Conservation (phyloP, 2,329 filamentous ascomycete genomes). For the Penicillium sclerotigenum region DNA sequence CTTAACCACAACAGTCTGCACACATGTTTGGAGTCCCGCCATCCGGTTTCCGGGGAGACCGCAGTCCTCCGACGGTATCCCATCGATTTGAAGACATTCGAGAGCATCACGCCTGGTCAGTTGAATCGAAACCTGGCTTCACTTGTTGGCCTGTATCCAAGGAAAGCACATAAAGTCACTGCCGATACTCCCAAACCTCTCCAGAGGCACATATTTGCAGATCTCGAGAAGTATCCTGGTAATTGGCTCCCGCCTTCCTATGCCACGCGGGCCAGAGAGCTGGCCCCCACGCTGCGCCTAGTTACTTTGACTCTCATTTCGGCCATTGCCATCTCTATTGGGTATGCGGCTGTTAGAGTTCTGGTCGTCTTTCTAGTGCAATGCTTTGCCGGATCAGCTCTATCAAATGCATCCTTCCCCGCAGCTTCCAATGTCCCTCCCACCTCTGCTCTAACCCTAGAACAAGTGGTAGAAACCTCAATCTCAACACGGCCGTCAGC, state of each 20-base stretch:
- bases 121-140: conserved; percentile 49
- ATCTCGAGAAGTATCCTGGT: conserved; percentile 26
- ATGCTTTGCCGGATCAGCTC: conserved; percentile 22
- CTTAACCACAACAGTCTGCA: conserved; percentile 44
- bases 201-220: conserved; percentile 14
- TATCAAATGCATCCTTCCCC: conserved; percentile 20
- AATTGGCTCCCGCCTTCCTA: conserved; percentile 26
- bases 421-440: conserved; percentile 16
- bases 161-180: conserved; percentile 21
- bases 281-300: conserved; percentile 29
- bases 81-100: conserved; percentile 48
- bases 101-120: conserved; percentile 47
- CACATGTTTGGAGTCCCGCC: conserved; percentile 43
- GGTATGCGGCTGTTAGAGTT: conserved; percentile 30
- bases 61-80: conserved; percentile 40
- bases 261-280: conserved; percentile 19
- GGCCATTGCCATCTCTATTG: conserved; percentile 29
- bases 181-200: conserved; percentile 10
- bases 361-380: conserved; percentile 26
- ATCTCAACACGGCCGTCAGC: conserved; percentile 22
- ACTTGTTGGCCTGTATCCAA: conserved; percentile 34
- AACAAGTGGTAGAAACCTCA: conserved; percentile 23
- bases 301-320: conserved; percentile 28
- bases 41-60: conserved; percentile 33
- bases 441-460: conserved; percentile 21